Conservation (phyloP, 2,329 filamentous ascomycete species). For the Aureobasidium sp. region DNA sequence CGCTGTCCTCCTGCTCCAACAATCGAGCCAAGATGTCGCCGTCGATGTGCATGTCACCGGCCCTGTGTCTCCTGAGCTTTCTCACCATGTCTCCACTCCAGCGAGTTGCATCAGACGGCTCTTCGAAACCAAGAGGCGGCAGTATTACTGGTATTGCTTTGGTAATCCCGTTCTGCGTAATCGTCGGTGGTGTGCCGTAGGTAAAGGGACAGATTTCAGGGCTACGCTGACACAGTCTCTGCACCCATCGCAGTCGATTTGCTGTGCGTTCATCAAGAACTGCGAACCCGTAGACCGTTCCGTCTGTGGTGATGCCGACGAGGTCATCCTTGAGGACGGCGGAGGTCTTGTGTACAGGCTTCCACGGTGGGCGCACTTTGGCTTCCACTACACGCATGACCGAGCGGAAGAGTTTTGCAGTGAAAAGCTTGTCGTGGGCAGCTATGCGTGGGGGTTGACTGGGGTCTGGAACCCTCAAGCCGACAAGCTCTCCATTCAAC, state of each 20-base stretch:
- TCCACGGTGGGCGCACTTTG: slow-evolving; percentile 33
- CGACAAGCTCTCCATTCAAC: slow-evolving; percentile 22
- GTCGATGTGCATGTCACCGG: slow-evolving; percentile 32
- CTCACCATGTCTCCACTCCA: slow-evolving; percentile 20
- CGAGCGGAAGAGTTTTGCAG: slow-evolving; percentile 34
- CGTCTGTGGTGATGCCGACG: slow-evolving; percentile 44
- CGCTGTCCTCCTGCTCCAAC: slow-evolving; percentile 24
- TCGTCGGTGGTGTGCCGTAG: background rate
- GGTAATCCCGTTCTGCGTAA: background rate
- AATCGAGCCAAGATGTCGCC: slow-evolving; percentile 33
- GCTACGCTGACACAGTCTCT: slow-evolving; percentile 48
- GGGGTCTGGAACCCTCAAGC: slow-evolving; percentile 17
- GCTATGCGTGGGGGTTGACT: slow-evolving; percentile 2
- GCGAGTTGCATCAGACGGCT: background rate
- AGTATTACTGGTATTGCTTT: background rate
- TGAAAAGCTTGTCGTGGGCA: slow-evolving; percentile 29
- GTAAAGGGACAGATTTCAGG: slow-evolving; percentile 25
- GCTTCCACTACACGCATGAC: slow-evolving; percentile 44
- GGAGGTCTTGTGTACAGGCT: slow-evolving; percentile 24
- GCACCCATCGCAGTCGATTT: slow-evolving; percentile 63
- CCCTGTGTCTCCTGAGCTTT: slow-evolving; percentile 7
- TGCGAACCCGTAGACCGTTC: slow-evolving; percentile 50
- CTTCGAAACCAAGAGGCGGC: slow-evolving; percentile 21
- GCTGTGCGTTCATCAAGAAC: slow-evolving; percentile 56
- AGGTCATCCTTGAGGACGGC: slow-evolving; percentile 40